Base-by-base conservation (phyloP, 371 early-diverging fungal genomes). In the Lichtheimia ramosa region DNA sequence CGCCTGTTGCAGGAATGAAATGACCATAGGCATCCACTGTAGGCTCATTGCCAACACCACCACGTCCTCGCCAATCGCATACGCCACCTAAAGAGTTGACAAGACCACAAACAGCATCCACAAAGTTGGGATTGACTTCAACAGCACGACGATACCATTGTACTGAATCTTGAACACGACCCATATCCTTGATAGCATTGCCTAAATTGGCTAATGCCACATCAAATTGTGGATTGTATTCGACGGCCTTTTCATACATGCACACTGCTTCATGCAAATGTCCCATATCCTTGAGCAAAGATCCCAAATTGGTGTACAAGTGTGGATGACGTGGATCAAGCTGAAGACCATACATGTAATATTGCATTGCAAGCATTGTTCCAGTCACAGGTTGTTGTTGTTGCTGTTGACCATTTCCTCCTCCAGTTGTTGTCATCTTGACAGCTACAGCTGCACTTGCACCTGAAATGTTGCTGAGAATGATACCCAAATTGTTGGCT, bases 131-230 rank as follows among this genome's bases (percentile, higher is more conserved):
- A 58, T 93, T 93, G 39, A 89, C 89, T 43, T 87, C 86, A 6
- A 94, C 88, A 0, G 96, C 94, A 16, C 92, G 87, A 42, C 87
- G 73, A 69, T 93, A 95, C 85, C 93, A 90, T 56, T 84, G 86
- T 13, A 94, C 87, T 23, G 91, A 90, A 21, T 96, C 96, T 61
- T 94, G 94, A 4, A 94, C 93, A 41, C 90, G 82, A 0, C 94
- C 93, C 63, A 90, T 81, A 64, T 94, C 95, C 70, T 94, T 94
- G 71, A 91, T 86, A 2, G 94, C 93, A 62, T 96, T 94, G 24
- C 93, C 94, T 23, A 96, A 77, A 57, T 95, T 96, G 27, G 94
- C 95, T 51, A 95, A 75, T 4, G 95, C 96, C 48, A 95, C 94
- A 64, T 92, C 94, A 54, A 94, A 94, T 20, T 84, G 83, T 46